These are phyloP conservation scores for Fusarium sterilihyphosum DNA, from an alignment of 2,329 filamentous ascomycete species.

Conservation along the genomic window DNA sequence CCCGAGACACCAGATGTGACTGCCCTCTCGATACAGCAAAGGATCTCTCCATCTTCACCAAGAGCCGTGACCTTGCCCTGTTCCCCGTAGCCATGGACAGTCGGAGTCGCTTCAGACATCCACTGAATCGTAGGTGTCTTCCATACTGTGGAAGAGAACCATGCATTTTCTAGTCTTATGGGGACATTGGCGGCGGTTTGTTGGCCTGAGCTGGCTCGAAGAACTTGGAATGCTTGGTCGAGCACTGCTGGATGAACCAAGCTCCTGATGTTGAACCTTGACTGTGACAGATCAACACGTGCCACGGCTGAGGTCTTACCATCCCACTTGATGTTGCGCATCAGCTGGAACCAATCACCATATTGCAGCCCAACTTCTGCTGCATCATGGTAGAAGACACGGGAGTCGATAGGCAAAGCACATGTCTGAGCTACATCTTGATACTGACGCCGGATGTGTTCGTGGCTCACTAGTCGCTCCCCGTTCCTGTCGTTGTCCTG, in stretches of 20 bases:
- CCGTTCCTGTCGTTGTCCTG: background rate
- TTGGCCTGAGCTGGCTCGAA: background rate
- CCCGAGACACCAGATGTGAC: background rate
- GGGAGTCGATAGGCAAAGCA: background rate
- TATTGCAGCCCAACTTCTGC: background rate
- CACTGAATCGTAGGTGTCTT: background rate
- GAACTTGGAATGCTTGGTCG: constrained; percentile 3
- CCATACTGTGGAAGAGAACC: background rate
- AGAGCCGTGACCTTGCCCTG: background rate
- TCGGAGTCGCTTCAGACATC: background rate
- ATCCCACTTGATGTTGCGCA: background rate
- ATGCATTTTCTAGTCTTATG: background rate
- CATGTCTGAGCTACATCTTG: background rate
- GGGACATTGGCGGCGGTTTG: constrained; percentile 1
- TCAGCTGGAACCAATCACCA: background rate
- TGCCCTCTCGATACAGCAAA: background rate
- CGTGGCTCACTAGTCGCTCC: background rate
- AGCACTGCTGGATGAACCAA: background rate
- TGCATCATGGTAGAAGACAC: background rate
- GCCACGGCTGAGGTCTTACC: background rate
- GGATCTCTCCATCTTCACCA: background rate
- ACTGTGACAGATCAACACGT: background rate
- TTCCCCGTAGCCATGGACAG: background rate
- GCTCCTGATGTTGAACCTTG: background rate
- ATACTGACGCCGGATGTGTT: background rate